Percentiles rank a stretch among this genome's conserved stretches.
These are phyloP conservation scores for Linnemannia zychae DNA, from an alignment of 192 early-diverging fungal species.

Conservation along the genomic window DNA sequence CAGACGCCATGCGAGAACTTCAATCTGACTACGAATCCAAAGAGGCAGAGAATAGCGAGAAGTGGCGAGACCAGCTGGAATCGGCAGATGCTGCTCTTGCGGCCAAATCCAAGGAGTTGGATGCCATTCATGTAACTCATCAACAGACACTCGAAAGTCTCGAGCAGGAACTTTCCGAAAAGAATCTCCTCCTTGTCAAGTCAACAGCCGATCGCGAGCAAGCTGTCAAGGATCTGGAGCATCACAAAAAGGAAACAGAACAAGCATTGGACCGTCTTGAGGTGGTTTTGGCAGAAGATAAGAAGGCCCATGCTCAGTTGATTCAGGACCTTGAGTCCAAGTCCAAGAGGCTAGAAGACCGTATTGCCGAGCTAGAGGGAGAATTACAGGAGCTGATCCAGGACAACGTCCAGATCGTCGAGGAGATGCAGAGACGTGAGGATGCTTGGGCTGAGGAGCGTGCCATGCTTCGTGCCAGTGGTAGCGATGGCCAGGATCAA, in stretches of 20 bases:
- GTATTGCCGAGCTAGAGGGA: slow-evolving; percentile 16
- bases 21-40: slow-evolving; percentile 12
- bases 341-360: slow-evolving; percentile 31
- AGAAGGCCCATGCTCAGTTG: slow-evolving; percentile 27
- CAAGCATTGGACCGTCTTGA: slow-evolving; percentile 45
- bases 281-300: slow-evolving; percentile 37
- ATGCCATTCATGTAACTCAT: neutral
- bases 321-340: slow-evolving; percentile 38
- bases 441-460: slow-evolving; percentile 42
- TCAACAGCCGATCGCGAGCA: slow-evolving; percentile 23
- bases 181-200: slow-evolving; percentile 5
- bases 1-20: slow-evolving; percentile 5
- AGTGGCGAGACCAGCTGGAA: neutral
- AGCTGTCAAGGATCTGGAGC: slow-evolving; percentile 26
- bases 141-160: neutral
- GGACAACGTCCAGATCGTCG: slow-evolving; percentile 54
- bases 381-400: slow-evolving; percentile 38
- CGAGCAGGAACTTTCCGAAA: neutral
- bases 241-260: slow-evolving; percentile 49
- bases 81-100: neutral
- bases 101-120: slow-evolving; percentile 1
- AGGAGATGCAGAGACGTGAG: slow-evolving; percentile 52
- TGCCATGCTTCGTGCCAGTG: slow-evolving; percentile 4
- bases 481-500: neutral
- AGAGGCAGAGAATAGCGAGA: neutral